Evolutionary conservation across 1,284 basidiomycete species (phyloP).

Genomic region (Paramarasmius palmivorus): DNA sequence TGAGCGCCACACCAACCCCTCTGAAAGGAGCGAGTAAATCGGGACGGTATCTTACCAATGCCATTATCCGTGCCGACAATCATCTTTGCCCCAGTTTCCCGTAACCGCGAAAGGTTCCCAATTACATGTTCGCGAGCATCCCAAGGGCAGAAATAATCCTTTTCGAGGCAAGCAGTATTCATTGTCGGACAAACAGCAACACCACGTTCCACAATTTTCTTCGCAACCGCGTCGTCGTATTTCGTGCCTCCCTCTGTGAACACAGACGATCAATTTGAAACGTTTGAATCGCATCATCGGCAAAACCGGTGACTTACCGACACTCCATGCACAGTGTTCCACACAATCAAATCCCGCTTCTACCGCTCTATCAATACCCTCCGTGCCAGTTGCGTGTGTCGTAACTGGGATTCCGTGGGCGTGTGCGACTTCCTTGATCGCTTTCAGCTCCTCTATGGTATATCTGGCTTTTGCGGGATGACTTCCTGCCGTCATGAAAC

Average conservation of each 20-base stretch:
- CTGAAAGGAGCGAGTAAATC: neutral
- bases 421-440: slow-evolving; percentile 14
- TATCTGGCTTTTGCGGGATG: slow-evolving; percentile 13
- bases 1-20: neutral
- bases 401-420: slow-evolving; percentile 11
- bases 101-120: slow-evolving; percentile 8
- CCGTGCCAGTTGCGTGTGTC: slow-evolving; percentile 14
- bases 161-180: slow-evolving; percentile 14
- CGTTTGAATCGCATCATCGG: neutral
- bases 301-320: slow-evolving; percentile 4
- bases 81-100: slow-evolving; percentile 10
- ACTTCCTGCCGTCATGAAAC: slow-evolving; percentile 15
- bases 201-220: slow-evolving; percentile 11
- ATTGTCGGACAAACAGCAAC: slow-evolving; percentile 14
- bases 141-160: slow-evolving; percentile 14
- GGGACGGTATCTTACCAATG: slow-evolving; percentile 6
- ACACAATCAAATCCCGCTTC: slow-evolving; percentile 16
- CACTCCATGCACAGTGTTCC: slow-evolving; percentile 15
- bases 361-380: slow-evolving; percentile 15
- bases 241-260: slow-evolving; percentile 11
- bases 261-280: neutral
- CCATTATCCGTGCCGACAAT: slow-evolving; percentile 14
- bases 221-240: slow-evolving; percentile 8
- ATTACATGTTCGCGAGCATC: slow-evolving; percentile 11
- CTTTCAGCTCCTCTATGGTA: slow-evolving; percentile 14